Evolutionary conservation across 2,329 filamentous ascomycete species (phyloP), one percentile per base, ranked within the genome.

Genomic region (Aureobasidium musti): DNA sequence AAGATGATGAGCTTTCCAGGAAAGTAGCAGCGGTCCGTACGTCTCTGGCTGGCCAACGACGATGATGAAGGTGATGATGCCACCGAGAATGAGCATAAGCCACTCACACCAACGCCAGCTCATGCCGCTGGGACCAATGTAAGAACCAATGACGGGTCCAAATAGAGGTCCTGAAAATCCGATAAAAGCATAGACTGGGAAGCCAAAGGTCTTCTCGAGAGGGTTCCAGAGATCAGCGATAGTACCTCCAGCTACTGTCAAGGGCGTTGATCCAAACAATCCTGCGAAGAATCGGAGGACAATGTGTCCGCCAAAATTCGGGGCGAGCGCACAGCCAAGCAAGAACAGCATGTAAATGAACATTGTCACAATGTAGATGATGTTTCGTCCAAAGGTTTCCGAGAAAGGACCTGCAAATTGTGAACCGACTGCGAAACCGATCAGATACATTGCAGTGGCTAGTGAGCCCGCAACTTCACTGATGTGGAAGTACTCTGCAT

Each of bases 11-110:
- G 76, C 76, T 67, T 79, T 79, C 73, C 77, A 79, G 39, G 72
- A 72, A 1, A 77, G 68, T 5, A 77, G 68, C 21, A 74, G 71
- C 0, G 80, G 81, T 3, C 79, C 74, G 69, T 82, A 84, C 0
- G 82, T 84, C 72, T 85, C 83, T 2, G 82, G 83, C 6, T 82
- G 75, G 68, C 82, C 79, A 3, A 82, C 68, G 2, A 83, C 50
- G 19, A 76, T 73, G 19, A 72, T 35, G 2, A 56, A 43, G 5
- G 75, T 67, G 4, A 76, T 69, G 11, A 73, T 59, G 5, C 72
- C 74, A 21, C 74, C 73, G n/a, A 75, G 68, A 54, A 75, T 74
- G 19, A 77, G 67, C 6, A 74, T 75, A 23, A 79, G 73, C 79
- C 79, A 80, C 54, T 80, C 78, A 5, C 73, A 72, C 78, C 78